A percentile compares a stretch with the other conserved stretches of the same genome.
Evolutionary conservation across 164 flowering plant genomes (phyloP).

Genomic region (Nymphaea thermarum): DNA sequence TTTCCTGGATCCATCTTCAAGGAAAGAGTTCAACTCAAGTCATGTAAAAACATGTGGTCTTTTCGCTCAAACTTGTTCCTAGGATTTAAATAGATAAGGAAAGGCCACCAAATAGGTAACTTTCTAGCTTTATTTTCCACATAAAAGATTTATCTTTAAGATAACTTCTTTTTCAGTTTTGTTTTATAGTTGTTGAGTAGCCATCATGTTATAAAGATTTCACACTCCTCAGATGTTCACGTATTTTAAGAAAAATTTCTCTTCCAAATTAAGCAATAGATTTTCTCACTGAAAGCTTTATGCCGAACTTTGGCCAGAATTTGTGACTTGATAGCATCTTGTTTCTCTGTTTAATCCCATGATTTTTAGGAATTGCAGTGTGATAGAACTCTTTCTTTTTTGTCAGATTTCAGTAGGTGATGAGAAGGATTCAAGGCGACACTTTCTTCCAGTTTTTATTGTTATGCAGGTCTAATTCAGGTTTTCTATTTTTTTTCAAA

Average conservation of each 20-base stretch:
- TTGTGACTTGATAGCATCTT: neutral
- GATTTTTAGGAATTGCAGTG: neutral
- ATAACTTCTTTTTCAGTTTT: no score
- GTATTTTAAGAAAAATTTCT: no score
- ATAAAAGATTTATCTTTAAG: no score
- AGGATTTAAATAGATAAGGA: no score
- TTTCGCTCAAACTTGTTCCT: constrained; percentile 13
- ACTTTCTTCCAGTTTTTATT: constrained; percentile 2
- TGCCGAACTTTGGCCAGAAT: no score
- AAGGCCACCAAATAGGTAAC: constrained; percentile 17
- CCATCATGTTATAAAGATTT: no score
- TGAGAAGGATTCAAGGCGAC: neutral
- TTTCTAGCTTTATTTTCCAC: constrained; percentile 3
- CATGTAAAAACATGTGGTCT: no score
- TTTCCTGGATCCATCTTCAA: neutral
- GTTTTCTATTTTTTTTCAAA: constrained; percentile 17
- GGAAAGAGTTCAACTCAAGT: neutral
- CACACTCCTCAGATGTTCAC: no score
- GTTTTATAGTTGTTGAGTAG: no score
- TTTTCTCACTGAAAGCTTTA: no score
- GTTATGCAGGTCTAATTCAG: neutral
- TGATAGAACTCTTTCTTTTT: neutral
- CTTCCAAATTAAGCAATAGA: no score
- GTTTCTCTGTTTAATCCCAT: neutral
- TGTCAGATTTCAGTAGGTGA: neutral